These are phyloP conservation scores for Knufia fluminis DNA, from an alignment of 2,329 filamentous ascomycete genomes.

Conservation along the genomic window DNA sequence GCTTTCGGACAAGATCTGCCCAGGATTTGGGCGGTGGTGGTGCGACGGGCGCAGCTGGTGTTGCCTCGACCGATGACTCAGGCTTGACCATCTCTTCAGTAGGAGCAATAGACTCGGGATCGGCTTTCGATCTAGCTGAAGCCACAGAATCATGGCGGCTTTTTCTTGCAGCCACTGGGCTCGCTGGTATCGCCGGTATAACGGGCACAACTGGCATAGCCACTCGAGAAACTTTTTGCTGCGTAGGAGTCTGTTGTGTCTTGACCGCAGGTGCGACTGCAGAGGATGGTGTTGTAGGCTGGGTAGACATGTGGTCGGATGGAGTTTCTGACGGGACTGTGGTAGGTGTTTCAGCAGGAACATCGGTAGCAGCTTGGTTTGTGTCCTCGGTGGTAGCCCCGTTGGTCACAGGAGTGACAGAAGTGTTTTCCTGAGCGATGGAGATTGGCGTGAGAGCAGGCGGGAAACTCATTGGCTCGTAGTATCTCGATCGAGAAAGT, in stretches of 20 bases:
- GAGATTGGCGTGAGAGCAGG: constrained; percentile 37
- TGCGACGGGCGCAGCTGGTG: constrained; percentile 34
- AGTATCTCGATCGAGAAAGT: constrained; percentile 28
- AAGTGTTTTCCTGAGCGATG: constrained; percentile 15
- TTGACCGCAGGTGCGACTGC: constrained; percentile 28
- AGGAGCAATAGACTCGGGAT: constrained; percentile 11
- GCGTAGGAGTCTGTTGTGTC: constrained; percentile 26
- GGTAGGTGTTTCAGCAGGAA: constrained; percentile 42
- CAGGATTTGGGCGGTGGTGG: constrained; percentile 52
- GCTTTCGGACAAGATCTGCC: constrained; percentile 56
- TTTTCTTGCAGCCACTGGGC: constrained; percentile 29
- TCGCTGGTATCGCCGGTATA: constrained; percentile 36
- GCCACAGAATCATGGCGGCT: constrained; percentile 29
- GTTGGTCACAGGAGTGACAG: not conserved
- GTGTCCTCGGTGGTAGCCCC: constrained; percentile 10
- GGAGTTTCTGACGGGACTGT: constrained; percentile 50
- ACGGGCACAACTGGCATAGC: constrained; percentile 41
- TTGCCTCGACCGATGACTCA: constrained; percentile 26
- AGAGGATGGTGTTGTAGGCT: constrained; percentile 49
- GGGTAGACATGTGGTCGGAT: constrained; percentile 47
- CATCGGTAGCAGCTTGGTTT: constrained; percentile 13
- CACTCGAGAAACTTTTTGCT: constrained; percentile 26
- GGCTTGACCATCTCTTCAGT: constrained; percentile 6
- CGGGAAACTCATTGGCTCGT: constrained; percentile 37
- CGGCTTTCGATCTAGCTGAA: constrained; percentile 30